Evolutionary conservation across 1,284 basidiomycete species (phyloP), one percentile per base, ranked within the genome.

Genomic region (Moesziomyces antarcticus): DNA sequence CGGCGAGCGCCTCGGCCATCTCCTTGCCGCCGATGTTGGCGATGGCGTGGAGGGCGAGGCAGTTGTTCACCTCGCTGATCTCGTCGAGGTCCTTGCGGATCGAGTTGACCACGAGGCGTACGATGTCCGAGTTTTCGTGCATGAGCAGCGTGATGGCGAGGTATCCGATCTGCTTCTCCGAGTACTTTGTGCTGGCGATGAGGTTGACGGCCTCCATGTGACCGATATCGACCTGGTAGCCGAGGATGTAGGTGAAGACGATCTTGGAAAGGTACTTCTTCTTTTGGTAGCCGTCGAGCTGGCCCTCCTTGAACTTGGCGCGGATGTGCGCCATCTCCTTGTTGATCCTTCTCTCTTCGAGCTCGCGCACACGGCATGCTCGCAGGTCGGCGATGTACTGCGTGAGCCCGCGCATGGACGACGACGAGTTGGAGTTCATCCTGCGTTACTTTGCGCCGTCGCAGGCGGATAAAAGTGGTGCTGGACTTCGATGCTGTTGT

Each of bases 301-400:
- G 95, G 20, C 95, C 96, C 80, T 98, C 96, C 88, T 97, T 97
- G 88, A 99, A 98, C 86, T 97, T 95, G 87, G 96, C 94, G 57
- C 97, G 89, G 77, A 99, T 99, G 82, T 99, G 97, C 1, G 97
- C 96, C 96, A 99, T 98, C 86, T 99, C 97, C 85, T 97, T 94
- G 86, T 99, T 99, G 80, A 99, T 97, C 59, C 96, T 87, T 86
- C 97, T 97, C 88, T 98, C 96, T 84, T 96, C 94, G 21, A 77
- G 70, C 60, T 83, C 80, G 27, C 78, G 70, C 16, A 78, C 75
- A 22, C 76, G 59, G 47, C 93, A 93, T 71, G 95, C 93, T 76
- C 97, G 91, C 80, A 99, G 92, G 85, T 99, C 96, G 84, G 95
- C 94, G 85, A 99, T 99, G 88, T 98, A 99, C 93, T 96, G 76